Evolutionary conservation across 768 basidiomycete genomes (phyloP), one percentile per base, ranked within the genome.

Genomic region (Crassisporium funariophilum): DNA sequence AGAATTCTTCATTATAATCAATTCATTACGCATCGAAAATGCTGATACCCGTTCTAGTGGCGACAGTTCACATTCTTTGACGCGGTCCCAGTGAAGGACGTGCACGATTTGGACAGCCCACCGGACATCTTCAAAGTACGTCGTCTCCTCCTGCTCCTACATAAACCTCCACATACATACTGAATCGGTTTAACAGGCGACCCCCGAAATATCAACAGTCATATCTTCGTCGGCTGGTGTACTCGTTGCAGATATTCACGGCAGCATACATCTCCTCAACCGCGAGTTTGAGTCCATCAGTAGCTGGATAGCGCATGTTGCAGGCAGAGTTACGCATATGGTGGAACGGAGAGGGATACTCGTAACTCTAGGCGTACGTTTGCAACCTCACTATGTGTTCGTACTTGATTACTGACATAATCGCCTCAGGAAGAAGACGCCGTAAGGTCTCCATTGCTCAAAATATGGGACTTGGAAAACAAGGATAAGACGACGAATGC

Each of bases 41-140:
- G 44, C 35, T 15, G 16, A 20, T 21, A 21, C 27, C 31, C 27
- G 11, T 19, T 44, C 13, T 46, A 95, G 90, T 91, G 88, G 83
- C 79, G 88, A 40, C 89, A 93, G 60, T 95, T 95, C 71, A 75
- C 83, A 3, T 97, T 97, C 81, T 98, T 97, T 60, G 84, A 93
- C 53, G 73, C 77, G 10, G 76, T 81, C 4, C 78, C 82, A 9
- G 83, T 94, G 52, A 91, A 84, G 63, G 91, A 92, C 57, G 72
- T 76, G 2, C 82, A 94, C 57, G 88, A 95, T 61, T 71, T 90
- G 11, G 77, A 81, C 2, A 81, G 78, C 47, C 67, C 84, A 0
- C 92, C 92, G 0, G 85, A 90, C 44, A 76, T 92, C 17, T 83
- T 95, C 77, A 85, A 85, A 64, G 90, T 87, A 55, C 33, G 53